Evolutionary conservation across 345 rosid species (phyloP).

Genomic region (Nasturtium officinale): DNA sequence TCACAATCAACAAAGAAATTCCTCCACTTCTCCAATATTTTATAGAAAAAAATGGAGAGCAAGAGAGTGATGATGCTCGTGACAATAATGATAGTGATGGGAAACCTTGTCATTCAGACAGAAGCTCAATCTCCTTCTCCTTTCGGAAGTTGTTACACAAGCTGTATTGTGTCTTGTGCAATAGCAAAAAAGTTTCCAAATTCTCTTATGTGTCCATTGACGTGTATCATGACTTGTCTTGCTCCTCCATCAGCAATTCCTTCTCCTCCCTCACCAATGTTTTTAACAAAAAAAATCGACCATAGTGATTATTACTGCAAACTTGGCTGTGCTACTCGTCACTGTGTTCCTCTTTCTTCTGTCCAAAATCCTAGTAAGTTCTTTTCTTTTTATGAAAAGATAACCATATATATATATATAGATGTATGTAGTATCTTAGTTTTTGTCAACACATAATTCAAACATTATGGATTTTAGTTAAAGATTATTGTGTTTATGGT

Average conservation of each 20-base stretch:
- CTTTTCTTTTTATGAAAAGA: not conserved
- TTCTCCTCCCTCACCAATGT: constrained; percentile 19
- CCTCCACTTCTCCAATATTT: not conserved
- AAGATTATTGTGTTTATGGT: not conserved
- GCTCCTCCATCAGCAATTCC: not conserved
- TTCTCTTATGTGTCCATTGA: constrained; percentile 15
- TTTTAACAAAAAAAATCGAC: constrained; percentile 1
- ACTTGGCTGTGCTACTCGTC: constrained; percentile 37
- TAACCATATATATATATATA: not conserved
- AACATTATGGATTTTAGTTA: too few relatives aligned
- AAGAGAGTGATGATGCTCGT: constrained; percentile 23
- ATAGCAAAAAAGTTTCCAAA: constrained; percentile 3
- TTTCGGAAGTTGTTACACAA: constrained; percentile 7
- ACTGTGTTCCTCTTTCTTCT: constrained; percentile 26
- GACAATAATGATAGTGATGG: constrained; percentile 29
- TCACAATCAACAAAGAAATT: constrained; percentile 9
- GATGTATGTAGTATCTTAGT: not conserved
- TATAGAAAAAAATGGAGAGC: constrained; percentile 7
- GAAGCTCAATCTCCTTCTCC: constrained; percentile 25
- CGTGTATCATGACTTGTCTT: constrained; percentile 25
- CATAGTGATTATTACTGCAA: constrained; percentile 16
- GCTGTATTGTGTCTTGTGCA: constrained; percentile 20
- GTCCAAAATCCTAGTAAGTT: constrained; percentile 32
- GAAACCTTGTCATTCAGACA: constrained; percentile 24
- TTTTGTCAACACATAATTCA: not conserved